Evolutionary conservation across 495 filamentous ascomycete species (phyloP).

Genomic region (Xylaria bambusicola): DNA sequence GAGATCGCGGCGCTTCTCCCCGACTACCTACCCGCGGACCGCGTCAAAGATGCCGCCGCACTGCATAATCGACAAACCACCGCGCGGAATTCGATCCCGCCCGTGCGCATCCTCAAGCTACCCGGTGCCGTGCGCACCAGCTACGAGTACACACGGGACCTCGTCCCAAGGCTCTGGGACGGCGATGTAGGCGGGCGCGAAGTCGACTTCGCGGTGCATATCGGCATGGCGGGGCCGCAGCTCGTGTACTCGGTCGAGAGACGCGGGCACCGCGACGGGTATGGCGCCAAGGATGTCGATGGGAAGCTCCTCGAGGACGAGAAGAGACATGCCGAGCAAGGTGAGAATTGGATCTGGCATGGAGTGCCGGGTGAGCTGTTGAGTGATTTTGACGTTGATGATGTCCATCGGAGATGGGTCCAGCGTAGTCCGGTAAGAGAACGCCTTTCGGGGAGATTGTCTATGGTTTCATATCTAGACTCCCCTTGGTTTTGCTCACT

Average conservation of each 20-base stretch:
- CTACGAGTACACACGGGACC: constrained; percentile 63
- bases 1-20: constrained; percentile 60
- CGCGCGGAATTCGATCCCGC: constrained; percentile 36
- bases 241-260: constrained; percentile 70
- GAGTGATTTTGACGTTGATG: constrained; percentile 53
- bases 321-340: constrained; percentile 38
- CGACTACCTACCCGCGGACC: constrained; percentile 53
- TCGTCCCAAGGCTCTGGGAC: constrained; percentile 64
- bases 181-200: constrained; percentile 30
- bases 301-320: constrained; percentile 58
- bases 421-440: constrained; percentile 39
- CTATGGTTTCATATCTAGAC: background rate
- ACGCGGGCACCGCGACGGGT: constrained; percentile 73
- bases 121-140: constrained; percentile 67
- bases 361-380: constrained; percentile 41
- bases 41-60: constrained; percentile 31
- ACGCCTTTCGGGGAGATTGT: background rate
- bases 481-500: background rate
- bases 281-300: constrained; percentile 67
- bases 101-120: constrained; percentile 66
- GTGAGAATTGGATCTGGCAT: constrained; percentile 47
- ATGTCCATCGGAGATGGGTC: constrained; percentile 60
- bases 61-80: constrained; percentile 19
- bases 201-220: constrained; percentile 71
- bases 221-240: constrained; percentile 77